Base-by-base conservation (phyloP, 441 rosid genomes). In the Adansonia grandidieri region DNA sequence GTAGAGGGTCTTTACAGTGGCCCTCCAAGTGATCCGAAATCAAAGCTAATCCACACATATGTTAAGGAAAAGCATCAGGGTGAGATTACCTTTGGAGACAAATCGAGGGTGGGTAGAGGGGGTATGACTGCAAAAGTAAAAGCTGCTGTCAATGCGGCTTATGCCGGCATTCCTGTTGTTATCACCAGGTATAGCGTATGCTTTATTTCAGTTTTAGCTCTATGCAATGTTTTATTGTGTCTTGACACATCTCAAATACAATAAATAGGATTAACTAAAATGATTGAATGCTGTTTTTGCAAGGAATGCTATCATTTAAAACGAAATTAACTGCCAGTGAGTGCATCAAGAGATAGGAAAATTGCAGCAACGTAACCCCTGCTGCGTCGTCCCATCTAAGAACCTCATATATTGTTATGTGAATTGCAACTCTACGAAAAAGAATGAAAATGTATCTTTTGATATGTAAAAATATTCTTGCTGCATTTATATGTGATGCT, bases 121-220 rank as follows among this genome's bases (percentile, higher is more conserved):
- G 99, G 99, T 71, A 96, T 94, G 99, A 93, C 96, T 47, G 97
- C 99, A 62, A 96, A 96, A 87, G 99, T 96, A 75, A 93, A 90
- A 86, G 98, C 99, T 85, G 99, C 99, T 75, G 90, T 88, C 60
- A 89, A 79, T 85, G 99, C 98, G 58, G 95, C 99, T 70, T 69
- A 86, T 79, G 97, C 93, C 64, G 98, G 99, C 73, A 83, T 93
- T 75, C 99, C 99, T 82, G 99, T 96, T 75, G 85, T 94, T 81
- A 96, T 96, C 2, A 28, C 32, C 73, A 94, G 98, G 99, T 97
- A 87, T 42, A 24, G 28, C 57, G 22, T 48, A 15, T 84, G 64
- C 37, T 66, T 5, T 56, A 28, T 74, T 78, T 37, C 69, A 67
- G 68, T 45, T 80, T 53, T 64, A 65, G 54, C 45, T 15, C 65